Conservation (phyloP, 306 rosid species). For the Dalbergia cultrata region DNA sequence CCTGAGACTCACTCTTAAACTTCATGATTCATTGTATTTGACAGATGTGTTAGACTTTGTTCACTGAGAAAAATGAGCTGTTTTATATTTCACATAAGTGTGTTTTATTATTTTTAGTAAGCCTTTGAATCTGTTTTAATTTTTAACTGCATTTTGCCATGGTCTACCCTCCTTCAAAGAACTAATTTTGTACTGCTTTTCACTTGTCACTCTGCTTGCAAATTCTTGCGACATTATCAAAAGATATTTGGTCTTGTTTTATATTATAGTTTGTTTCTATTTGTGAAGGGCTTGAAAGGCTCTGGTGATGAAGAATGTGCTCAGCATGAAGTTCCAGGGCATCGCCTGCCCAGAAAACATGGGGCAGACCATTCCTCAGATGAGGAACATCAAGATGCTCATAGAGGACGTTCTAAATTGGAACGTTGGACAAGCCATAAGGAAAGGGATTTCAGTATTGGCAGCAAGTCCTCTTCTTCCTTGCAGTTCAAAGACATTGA, state of each 20-base stretch:
- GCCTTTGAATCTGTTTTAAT: background rate
- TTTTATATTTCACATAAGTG: background rate
- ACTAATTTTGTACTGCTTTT: constrained; percentile 18
- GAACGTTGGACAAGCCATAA: constrained; percentile 99
- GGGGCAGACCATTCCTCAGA: constrained; percentile 73
- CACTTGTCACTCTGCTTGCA: constrained; percentile 27
- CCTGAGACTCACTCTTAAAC: constrained; percentile 6
- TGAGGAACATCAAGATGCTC: constrained; percentile 80
- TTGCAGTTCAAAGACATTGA: constrained; percentile 65
- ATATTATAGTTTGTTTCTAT: constrained; percentile 38
- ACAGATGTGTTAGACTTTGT: constrained; percentile 21
- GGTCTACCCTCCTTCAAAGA: background rate
- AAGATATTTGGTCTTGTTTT: constrained; percentile 37
- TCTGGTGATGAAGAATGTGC: constrained; percentile 60
- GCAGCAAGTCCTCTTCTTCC: constrained; percentile 70
- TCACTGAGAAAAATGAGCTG: constrained; percentile 28
- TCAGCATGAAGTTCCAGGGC: constrained; percentile 61
- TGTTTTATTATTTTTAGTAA: constrained; percentile 19
- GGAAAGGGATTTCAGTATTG: constrained; percentile 76
- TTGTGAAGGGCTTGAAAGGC: constrained; percentile 77
- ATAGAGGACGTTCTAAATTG: constrained; percentile 89
- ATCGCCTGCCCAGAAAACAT: constrained; percentile 66
- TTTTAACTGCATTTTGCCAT: constrained; percentile 17
- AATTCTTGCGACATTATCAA: constrained; percentile 31
- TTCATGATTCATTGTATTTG: constrained; percentile 5